Conservation (phyloP, 2,329 filamentous ascomycete genomes). For the Thelonectria olida region DNA sequence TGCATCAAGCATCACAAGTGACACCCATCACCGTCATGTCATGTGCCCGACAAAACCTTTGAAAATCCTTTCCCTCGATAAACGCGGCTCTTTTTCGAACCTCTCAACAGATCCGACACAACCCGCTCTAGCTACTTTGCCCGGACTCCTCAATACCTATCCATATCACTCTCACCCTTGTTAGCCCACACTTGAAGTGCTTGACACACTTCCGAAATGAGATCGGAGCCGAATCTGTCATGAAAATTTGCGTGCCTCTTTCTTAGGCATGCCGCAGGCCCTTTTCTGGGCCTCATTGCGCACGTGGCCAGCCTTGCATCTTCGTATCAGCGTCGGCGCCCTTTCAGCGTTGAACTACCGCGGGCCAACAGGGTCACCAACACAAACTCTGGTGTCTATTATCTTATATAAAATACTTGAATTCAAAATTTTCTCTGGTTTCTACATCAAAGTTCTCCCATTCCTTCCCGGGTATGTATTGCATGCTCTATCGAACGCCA, state of each 20-base stretch:
- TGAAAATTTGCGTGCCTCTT: neutral
- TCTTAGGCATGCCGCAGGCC: neutral
- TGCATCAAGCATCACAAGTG: neutral
- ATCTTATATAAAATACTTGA: neutral
- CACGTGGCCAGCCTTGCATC: slow-evolving; percentile 4
- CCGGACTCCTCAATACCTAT: neutral
- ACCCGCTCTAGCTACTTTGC: neutral
- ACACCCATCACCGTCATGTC: neutral
- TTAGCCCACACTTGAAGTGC: too few relatives aligned
- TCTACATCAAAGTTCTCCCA: neutral
- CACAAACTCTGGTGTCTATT: neutral
- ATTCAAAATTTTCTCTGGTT: neutral
- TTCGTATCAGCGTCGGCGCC: neutral
- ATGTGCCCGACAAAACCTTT: neutral
- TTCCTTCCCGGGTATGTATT: too few relatives aligned
- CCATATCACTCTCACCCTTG: too few relatives aligned
- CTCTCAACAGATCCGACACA: neutral
- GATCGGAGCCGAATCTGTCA: slow-evolving; percentile 16
- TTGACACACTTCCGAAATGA: slow-evolving; percentile 14
- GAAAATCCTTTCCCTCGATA: neutral
- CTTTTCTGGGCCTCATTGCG: neutral
- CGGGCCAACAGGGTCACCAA: neutral
- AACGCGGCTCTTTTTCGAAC: neutral
- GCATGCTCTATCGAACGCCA: neutral
- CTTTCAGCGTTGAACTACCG: neutral